These are phyloP conservation scores for Epichloe typhina DNA, from an alignment of 2,329 filamentous ascomycete genomes.

Conservation along the genomic window DNA sequence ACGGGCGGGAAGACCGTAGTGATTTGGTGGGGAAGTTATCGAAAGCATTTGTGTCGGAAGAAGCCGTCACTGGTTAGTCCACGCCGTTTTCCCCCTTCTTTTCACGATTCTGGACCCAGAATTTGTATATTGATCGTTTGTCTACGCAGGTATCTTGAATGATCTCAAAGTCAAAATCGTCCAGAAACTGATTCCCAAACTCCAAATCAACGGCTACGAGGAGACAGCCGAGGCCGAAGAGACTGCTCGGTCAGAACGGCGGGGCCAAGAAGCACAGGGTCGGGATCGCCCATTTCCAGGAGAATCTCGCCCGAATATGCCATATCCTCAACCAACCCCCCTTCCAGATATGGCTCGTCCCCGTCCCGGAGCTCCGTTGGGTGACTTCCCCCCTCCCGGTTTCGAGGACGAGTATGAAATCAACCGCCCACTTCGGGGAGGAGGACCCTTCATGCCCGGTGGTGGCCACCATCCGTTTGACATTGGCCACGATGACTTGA, in stretches of 20 bases:
- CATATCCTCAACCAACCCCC: conserved; percentile 53
- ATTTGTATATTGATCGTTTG: background rate
- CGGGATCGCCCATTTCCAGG: conserved; percentile 20
- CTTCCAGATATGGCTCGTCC: conserved; percentile 44
- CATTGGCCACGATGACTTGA: conserved; percentile 76
- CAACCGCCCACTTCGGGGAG: conserved; percentile 39
- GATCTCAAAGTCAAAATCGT: conserved; percentile 69
- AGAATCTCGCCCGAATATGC: conserved; percentile 46
- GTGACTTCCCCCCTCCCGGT: conserved; percentile 67
- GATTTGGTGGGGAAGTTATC: conserved; percentile 35
- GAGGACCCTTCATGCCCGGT: conserved; percentile 21
- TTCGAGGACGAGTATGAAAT: conserved; percentile 93
- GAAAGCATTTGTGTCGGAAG: conserved; percentile 60
- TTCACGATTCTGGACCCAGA: background rate
- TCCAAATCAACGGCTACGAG: conserved; percentile 69
- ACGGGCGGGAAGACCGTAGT: conserved; percentile 33
- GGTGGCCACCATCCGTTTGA: conserved; percentile 46
- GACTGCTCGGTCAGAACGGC: conserved; percentile 27
- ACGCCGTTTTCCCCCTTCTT: background rate
- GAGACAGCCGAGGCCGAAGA: conserved; percentile 36
- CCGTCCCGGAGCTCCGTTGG: conserved; percentile 51
- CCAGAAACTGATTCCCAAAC: conserved; percentile 66
- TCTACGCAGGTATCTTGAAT: conserved; percentile 43
- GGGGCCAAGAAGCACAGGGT: conserved; percentile 26
- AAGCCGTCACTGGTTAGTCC: conserved; percentile 40